Conservation (phyloP, 306 rosid genomes). For the Parietaria judaica region DNA sequence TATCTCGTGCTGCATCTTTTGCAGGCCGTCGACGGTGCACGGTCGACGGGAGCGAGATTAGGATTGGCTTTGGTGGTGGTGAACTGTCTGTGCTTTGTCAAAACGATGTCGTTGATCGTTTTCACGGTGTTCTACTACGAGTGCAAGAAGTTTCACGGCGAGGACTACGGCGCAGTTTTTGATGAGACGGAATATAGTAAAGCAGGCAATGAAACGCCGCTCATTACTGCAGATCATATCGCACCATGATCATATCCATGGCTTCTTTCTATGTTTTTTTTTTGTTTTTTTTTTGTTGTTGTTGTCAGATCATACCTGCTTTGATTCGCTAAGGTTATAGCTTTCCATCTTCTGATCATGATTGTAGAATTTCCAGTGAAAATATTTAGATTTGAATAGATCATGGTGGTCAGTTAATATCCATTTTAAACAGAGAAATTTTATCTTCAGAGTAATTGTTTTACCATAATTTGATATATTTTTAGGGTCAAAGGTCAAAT, state of each 20-base stretch:
- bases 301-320: too few relatives aligned
- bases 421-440: too few relatives aligned
- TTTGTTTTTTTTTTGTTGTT: too few relatives aligned
- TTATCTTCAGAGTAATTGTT: too few relatives aligned
- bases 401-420: too few relatives aligned
- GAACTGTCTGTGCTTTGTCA: neutral
- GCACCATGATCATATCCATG: neutral
- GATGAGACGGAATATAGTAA: neutral
- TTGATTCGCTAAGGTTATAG: too few relatives aligned
- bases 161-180: conserved; percentile 2
- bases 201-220: neutral
- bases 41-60: neutral
- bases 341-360: too few relatives aligned
- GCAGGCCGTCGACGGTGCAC: neutral
- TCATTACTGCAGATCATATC: neutral
- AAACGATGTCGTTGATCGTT: conserved; percentile 5
- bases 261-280: too few relatives aligned
- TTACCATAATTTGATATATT: too few relatives aligned
- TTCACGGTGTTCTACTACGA: conserved; percentile 22
- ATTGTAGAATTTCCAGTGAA: too few relatives aligned
- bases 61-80: neutral
- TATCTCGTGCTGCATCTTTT: neutral
- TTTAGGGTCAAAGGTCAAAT: too few relatives aligned
- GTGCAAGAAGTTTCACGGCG: conserved; percentile 29
- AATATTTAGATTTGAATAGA: too few relatives aligned